Base-by-base conservation (phyloP, 768 basidiomycete genomes). In the Naganishia vishniacii region DNA sequence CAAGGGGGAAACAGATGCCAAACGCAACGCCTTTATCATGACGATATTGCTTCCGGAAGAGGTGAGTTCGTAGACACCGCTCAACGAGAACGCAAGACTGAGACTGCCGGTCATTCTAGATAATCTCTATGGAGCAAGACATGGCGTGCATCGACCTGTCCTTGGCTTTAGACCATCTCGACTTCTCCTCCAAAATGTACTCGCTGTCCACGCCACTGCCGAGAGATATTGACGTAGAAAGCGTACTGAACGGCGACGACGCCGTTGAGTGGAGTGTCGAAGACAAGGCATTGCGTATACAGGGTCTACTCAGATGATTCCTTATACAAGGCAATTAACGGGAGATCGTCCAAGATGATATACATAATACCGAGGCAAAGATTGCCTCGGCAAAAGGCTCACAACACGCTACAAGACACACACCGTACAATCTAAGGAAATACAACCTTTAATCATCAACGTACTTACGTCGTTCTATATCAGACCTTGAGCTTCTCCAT, bases 401-500 rank as follows among this genome's bases (percentile, higher is more conserved):
- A 40, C 8, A 46, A 25, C 7, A 20, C 7, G 47, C 47, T 48
- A 48, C 47, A 48, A 13, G 25, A 8, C 28, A 20, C 20, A 23
- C 47, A 26, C 31, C 20, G 23, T 56, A 56, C 53, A 56, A 1
- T 60, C n/a, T n/a, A n/a, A 9, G 6, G 59, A 42, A 15, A 60
- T 47, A 60, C 59, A 47, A 60, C 46, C 42, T 45, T 42, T 25
- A 31, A 41, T n/a, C 11, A 16, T 45, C 5, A 46, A n/a, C 16
- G 12, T 26, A 28, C n/a, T n/a, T 16, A 37, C 7, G 42, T 29
- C 12, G 37, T 9, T 44, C 28, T 26, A 34, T 12, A 48, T 63
- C 37, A 75, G 29, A 77, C 49, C 56, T 63, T 68, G 37, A 77
- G 67, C 53, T 68, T 67, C 62, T 70, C 73, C 84, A 93, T 87